Evolutionary conservation across 768 basidiomycete species (phyloP).

Genomic region (Termitomyces sp.): DNA sequence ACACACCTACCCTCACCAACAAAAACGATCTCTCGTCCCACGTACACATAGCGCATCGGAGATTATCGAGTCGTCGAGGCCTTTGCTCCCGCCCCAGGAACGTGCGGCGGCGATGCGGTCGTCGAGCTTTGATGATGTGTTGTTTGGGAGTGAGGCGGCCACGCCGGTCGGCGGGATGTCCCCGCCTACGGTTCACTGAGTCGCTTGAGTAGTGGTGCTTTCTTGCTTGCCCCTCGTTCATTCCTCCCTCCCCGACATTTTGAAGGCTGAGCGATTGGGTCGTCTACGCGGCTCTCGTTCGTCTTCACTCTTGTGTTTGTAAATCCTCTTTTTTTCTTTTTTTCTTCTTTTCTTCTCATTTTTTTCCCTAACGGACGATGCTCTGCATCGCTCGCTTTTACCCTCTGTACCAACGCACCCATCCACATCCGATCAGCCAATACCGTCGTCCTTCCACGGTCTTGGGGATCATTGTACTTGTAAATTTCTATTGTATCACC

Average conservation of each 20-base stretch:
- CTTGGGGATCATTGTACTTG: neutral
- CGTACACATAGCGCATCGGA: constrained; percentile 49
- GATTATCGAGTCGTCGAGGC: constrained; percentile 38
- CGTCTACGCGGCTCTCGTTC: neutral
- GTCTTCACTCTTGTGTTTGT: neutral
- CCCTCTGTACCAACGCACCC: neutral
- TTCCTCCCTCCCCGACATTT: neutral
- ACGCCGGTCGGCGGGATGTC: constrained; percentile 4
- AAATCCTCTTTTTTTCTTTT: neutral
- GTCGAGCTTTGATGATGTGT: constrained; percentile 17
- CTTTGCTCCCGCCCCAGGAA: constrained; percentile 14
- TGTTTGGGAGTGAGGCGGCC: constrained; percentile 2
- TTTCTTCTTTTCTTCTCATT: no score
- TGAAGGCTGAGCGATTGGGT: neutral
- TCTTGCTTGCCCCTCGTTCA: neutral
- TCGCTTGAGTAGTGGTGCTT: neutral
- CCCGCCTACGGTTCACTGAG: constrained; percentile 6
- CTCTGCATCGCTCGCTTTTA: neutral
- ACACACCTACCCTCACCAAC: constrained; percentile 5
- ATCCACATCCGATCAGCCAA: neutral
- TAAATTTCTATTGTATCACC: neutral
- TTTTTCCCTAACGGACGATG: neutral
- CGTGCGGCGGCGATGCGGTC: constrained; percentile 14
- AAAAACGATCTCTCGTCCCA: constrained; percentile 17
- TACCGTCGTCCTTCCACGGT: neutral